Evolutionary conservation across 805 yeast genomes (phyloP).

Genomic region (Starmerella lactis-condensi): DNA sequence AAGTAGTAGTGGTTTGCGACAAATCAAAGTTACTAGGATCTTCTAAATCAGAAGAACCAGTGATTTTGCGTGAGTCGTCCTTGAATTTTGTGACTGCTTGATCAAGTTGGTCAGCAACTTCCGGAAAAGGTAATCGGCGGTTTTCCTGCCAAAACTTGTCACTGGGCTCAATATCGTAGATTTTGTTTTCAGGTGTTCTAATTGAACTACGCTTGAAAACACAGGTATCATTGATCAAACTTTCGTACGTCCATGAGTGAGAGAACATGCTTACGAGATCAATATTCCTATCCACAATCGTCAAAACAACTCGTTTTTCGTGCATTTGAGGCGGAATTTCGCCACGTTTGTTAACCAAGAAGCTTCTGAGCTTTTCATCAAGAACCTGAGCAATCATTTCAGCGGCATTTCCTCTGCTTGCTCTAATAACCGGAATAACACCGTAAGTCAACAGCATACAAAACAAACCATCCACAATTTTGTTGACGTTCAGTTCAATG

Average conservation of each 20-base stretch:
- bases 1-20: conserved; percentile 77
- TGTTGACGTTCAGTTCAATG: conserved; percentile 48
- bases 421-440: conserved; percentile 72
- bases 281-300: conserved; percentile 70
- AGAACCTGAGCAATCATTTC: conserved; percentile 78
- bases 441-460: conserved; percentile 62
- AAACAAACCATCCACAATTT: conserved; percentile 62
- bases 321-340: conserved; percentile 11
- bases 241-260: conserved; percentile 95
- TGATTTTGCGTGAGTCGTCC: conserved; percentile 69
- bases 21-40: conserved; percentile 36
- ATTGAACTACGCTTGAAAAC: conserved; percentile 67
- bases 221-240: conserved; percentile 86
- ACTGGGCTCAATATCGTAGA: conserved; percentile 75
- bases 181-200: conserved; percentile 34
- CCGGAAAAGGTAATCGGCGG: conserved; percentile 83
- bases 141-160: conserved; percentile 86
- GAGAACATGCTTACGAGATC: conserved; percentile 87
- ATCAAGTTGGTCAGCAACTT: conserved; percentile 95
- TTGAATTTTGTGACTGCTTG: conserved; percentile 63
- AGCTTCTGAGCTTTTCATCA: conserved; percentile 69
- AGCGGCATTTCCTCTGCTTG: conserved; percentile 87
- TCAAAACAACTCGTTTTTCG: conserved; percentile 43
- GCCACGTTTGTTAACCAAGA: conserved; percentile 55
- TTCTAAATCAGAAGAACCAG: conserved; percentile 44